Conservation (phyloP, 192 early-diverging fungal genomes). For the Spizellomyces punctatus region DNA sequence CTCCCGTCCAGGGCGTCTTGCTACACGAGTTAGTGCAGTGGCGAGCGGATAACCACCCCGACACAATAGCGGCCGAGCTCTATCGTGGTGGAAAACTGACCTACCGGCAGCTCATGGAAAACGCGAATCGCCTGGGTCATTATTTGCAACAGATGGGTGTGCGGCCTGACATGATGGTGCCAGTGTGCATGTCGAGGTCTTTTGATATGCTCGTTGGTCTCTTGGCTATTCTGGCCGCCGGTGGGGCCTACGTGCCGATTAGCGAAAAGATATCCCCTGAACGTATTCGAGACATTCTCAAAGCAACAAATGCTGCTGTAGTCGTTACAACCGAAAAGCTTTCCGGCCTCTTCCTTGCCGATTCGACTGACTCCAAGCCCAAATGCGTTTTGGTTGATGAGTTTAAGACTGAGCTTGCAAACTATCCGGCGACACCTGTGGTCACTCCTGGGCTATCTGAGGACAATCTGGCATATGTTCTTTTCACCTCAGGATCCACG, state of each 20-base stretch:
- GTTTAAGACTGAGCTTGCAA: neutral
- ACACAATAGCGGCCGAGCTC: neutral
- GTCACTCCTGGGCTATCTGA: too few relatives aligned
- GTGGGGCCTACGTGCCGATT: slow-evolving; percentile 37
- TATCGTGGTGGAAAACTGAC: slow-evolving; percentile 28
- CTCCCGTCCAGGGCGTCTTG: too few relatives aligned
- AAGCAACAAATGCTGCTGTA: too few relatives aligned
- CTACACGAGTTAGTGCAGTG: too few relatives aligned
- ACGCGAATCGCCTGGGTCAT: slow-evolving; percentile 23
- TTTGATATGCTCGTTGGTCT: slow-evolving; percentile 34
- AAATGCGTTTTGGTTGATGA: slow-evolving; percentile 1
- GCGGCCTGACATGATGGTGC: slow-evolving; percentile 22
- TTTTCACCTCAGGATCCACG: slow-evolving; percentile 28
- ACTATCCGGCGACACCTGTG: neutral
- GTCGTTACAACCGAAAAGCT: slow-evolving; percentile 2
- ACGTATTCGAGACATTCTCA: slow-evolving; percentile 36
- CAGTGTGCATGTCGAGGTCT: slow-evolving; percentile 20
- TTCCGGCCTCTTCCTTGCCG: neutral
- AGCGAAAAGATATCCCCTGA: slow-evolving; percentile 21
- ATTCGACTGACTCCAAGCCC: neutral
- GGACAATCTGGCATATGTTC: slow-evolving; percentile 14
- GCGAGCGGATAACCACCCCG: neutral
- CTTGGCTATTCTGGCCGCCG: slow-evolving; percentile 34
- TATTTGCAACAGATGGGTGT: slow-evolving; percentile 21
- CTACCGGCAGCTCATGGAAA: slow-evolving; percentile 33